These are phyloP conservation scores for Candida maesae DNA, from an alignment of 805 yeast species.

Conservation along the genomic window DNA sequence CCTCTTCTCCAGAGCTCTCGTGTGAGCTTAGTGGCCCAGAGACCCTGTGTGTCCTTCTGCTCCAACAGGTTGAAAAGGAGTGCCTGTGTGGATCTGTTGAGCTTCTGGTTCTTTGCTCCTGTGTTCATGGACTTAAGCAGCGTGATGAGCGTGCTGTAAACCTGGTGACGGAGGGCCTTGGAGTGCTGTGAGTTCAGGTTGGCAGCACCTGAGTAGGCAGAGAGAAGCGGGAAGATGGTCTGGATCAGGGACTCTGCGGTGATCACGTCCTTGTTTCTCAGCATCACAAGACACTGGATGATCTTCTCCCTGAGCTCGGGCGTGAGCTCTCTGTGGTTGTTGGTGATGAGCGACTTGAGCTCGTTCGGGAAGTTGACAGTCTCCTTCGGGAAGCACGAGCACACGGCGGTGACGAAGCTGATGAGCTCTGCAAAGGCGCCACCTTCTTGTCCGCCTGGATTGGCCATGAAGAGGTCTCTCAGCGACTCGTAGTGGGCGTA, in stretches of 20 bases:
- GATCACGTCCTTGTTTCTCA: conserved; percentile 80
- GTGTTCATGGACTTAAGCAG: conserved; percentile 79
- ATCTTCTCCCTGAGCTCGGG: conserved; percentile 90
- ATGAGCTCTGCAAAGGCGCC: conserved; percentile 66
- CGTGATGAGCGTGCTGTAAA: conserved; percentile 74
- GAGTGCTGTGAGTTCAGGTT: conserved; percentile 56
- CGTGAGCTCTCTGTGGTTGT: conserved; percentile 75
- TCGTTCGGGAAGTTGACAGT: conserved; percentile 84
- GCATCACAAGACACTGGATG: conserved; percentile 83
- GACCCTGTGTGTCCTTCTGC: conserved; percentile 73
- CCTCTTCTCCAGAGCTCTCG: conserved; percentile 97
- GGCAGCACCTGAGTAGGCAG: conserved; percentile 55
- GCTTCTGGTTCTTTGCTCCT: conserved; percentile 84
- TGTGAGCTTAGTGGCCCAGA: conserved; percentile 95
- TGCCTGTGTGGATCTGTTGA: conserved; percentile 90
- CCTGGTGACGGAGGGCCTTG: conserved; percentile 76
- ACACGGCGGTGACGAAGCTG: conserved; percentile 90
- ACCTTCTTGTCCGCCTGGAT: conserved; percentile 52
- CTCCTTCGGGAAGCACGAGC: conserved; percentile 84
- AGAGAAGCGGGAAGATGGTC: conserved; percentile 81
- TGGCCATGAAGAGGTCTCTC: conserved; percentile 78
- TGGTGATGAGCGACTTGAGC: conserved; percentile 59
- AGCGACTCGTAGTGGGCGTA: conserved; percentile 89
- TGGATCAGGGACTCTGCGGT: conserved; percentile 78
- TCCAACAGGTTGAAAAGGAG: conserved; percentile 82